Conservation (phyloP, 805 yeast genomes). For the Yarrowia deformans region DNA sequence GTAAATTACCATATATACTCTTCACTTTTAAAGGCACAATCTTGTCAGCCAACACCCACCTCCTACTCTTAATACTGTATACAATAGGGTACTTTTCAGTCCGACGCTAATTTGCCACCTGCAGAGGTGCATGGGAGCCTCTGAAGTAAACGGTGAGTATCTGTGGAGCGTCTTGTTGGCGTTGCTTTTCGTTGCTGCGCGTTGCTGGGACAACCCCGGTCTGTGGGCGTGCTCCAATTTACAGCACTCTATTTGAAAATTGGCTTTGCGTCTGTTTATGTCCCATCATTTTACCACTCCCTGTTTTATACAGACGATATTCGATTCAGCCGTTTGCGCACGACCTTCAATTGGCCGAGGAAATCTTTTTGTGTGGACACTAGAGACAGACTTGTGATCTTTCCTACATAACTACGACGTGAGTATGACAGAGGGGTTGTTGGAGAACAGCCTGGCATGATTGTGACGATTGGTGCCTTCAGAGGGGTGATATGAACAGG, state of each 20-base stretch:
- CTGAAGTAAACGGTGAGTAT: too few species aligned
- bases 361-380: slow-evolving; percentile 22
- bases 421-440: neutral
- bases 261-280: slow-evolving; percentile 29
- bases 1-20: too few species aligned
- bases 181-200: neutral
- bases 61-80: too few species aligned
- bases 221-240: slow-evolving; percentile 14
- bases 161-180: too few species aligned
- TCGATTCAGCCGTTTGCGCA: slow-evolving; percentile 19
- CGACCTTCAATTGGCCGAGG: slow-evolving; percentile 36
- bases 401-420: slow-evolving; percentile 11
- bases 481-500: too few species aligned
- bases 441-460: too few species aligned
- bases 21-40: too few species aligned
- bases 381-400: slow-evolving; percentile 20
- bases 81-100: neutral
- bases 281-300: slow-evolving; percentile 38
- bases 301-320: slow-evolving; percentile 27
- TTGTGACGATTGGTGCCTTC: too few species aligned
- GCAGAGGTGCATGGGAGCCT: neutral
- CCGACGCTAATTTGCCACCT: slow-evolving; percentile 22
- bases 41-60: too few species aligned
- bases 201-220: slow-evolving; percentile 28
- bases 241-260: slow-evolving; percentile 33